Conservation (phyloP, 805 yeast genomes). For the Candida orba region DNA sequence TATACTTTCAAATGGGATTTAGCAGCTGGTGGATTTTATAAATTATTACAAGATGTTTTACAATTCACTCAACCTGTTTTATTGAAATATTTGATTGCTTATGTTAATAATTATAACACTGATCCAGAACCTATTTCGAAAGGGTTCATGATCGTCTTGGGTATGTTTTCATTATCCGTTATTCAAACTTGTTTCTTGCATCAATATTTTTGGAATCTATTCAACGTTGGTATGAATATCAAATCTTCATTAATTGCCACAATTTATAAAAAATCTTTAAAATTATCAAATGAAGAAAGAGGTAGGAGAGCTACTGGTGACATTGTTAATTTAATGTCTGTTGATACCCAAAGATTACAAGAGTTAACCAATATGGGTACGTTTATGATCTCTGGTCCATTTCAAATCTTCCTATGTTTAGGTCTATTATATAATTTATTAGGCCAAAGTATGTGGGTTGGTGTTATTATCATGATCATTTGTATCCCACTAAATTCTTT, state of each 20-base stretch:
- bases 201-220: constrained; percentile 70
- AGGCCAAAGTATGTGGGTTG: constrained; percentile 95
- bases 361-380: constrained; percentile 75
- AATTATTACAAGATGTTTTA: constrained; percentile 66
- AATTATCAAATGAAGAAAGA: constrained; percentile 64
- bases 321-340: constrained; percentile 90
- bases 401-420: constrained; percentile 75
- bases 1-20: constrained; percentile 69
- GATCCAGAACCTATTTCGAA: constrained; percentile 48
- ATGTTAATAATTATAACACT: constrained; percentile 42
- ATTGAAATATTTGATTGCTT: constrained; percentile 55
- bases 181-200: constrained; percentile 71
- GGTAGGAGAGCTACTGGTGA: constrained; percentile 80
- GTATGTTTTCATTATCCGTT: constrained; percentile 72
- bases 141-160: constrained; percentile 68
- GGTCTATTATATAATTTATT: constrained; percentile 61
- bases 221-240: constrained; percentile 70
- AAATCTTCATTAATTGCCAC: constrained; percentile 62
- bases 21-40: constrained; percentile 64
- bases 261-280: constrained; percentile 61
- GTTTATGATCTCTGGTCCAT: constrained; percentile 88
- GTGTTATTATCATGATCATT: constrained; percentile 69
- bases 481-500: constrained; percentile 76
- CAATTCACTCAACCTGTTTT: constrained; percentile 86
- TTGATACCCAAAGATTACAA: constrained; percentile 84